A percentile compares a stretch with the other conserved stretches of the same genome.
Evolutionary conservation across 1,139 yeast species (phyloP).

Genomic region (Candida pseudocylindracea): DNA sequence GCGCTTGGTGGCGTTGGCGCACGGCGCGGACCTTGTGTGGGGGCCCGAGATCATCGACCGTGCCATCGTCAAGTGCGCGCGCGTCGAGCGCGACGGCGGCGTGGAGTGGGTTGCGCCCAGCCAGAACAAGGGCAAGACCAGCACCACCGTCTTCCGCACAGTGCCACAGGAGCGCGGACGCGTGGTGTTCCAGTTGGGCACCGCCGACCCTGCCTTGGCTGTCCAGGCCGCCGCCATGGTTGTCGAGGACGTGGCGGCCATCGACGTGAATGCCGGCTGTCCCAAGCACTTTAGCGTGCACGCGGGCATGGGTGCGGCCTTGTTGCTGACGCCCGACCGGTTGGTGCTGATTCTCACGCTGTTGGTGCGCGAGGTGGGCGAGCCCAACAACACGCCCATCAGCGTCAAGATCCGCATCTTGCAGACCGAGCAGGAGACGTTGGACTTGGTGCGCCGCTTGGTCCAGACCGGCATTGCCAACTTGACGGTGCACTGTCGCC

Average conservation of each 20-base stretch:
- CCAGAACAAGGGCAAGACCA: constrained; percentile 10
- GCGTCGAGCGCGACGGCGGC: constrained; percentile 42
- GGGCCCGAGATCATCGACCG: constrained; percentile 84
- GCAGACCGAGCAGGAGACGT: constrained; percentile 33
- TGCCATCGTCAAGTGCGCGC: constrained; percentile 46
- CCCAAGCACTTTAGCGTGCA: constrained; percentile 81
- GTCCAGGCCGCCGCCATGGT: constrained; percentile 69
- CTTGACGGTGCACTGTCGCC: constrained; percentile 80
- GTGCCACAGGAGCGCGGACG: constrained; percentile 30
- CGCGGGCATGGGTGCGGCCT: constrained; percentile 95
- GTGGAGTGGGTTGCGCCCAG: constrained; percentile 26
- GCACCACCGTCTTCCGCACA: constrained; percentile 49
- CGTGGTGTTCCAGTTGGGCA: constrained; percentile 77
- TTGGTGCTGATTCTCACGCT: constrained; percentile 43
- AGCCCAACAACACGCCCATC: constrained; percentile 54
- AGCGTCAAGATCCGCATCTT: constrained; percentile 76
- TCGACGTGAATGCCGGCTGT: constrained; percentile 90
- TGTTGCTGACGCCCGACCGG: constrained; percentile 59
- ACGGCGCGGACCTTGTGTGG: constrained; percentile 95
- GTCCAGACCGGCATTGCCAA: constrained; percentile 68
- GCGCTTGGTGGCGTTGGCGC: constrained; percentile 48
- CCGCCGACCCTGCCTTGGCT: constrained; percentile 65
- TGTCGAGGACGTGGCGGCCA: constrained; percentile 73
- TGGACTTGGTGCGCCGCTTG: constrained; percentile 34
- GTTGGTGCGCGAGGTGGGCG: constrained; percentile 63